Evolutionary conservation across 1,284 basidiomycete species (phyloP).

Genomic region (Flammula alnicola): DNA sequence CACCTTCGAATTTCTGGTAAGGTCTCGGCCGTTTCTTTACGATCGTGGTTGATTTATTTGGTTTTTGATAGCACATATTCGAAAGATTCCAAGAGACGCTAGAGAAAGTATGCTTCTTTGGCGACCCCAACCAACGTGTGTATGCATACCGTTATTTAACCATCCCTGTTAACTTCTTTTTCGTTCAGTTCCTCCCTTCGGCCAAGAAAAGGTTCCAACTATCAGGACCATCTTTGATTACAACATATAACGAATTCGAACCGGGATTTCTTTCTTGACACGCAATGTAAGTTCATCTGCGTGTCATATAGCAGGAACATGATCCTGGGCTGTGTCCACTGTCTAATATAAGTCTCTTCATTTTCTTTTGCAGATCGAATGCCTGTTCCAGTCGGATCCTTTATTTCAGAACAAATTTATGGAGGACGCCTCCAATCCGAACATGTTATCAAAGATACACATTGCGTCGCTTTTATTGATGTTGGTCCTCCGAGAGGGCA

Average conservation of each 20-base stretch:
- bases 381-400: conserved; percentile 50
- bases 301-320: no score
- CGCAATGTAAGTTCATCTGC: conserved; percentile 49
- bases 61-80: conserved; percentile 37
- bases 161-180: background rate
- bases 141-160: background rate
- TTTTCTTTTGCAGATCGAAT: conserved; percentile 45
- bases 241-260: conserved; percentile 37
- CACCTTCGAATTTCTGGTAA: conserved; percentile 47
- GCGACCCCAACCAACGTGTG: conserved; percentile 52
- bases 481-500: conserved; percentile 35
- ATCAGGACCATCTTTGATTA: conserved; percentile 54
- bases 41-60: conserved; percentile 1
- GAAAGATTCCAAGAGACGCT: conserved; percentile 34
- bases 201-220: conserved; percentile 41
- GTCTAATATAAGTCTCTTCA: conserved; percentile 1
- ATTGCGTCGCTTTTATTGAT: conserved; percentile 50
- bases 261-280: conserved; percentile 45
- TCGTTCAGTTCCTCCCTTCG: conserved; percentile 54
- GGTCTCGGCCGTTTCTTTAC: conserved; percentile 9
- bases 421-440: conserved; percentile 39
- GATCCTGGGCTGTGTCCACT: background rate
- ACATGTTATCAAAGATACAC: conserved; percentile 33
- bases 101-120: conserved; percentile 47
- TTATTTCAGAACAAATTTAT: conserved; percentile 52